These are phyloP conservation scores for Zygosaccharomyces bisporus DNA, from an alignment of 805 yeast species.

Conservation along the genomic window DNA sequence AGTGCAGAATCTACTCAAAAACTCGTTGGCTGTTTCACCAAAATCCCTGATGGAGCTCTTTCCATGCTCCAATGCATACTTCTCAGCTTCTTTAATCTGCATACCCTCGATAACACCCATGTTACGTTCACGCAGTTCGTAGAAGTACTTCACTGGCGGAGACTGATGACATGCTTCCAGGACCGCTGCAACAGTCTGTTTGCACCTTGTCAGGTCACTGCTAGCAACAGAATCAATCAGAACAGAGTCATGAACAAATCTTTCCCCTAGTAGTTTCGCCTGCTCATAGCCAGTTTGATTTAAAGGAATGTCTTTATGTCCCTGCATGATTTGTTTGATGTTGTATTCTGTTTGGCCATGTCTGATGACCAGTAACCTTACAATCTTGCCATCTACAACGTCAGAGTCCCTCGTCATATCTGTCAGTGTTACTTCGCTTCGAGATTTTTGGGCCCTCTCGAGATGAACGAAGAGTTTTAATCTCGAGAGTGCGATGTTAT, in stretches of 20 bases:
- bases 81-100: constrained; percentile 59
- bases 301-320: constrained; percentile 64
- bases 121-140: constrained; percentile 59
- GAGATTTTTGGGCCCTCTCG: too few relatives aligned
- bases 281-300: constrained; percentile 61
- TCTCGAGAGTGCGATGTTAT: neutral
- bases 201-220: constrained; percentile 51
- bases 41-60: constrained; percentile 50
- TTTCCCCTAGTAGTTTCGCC: constrained; percentile 50
- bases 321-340: constrained; percentile 65
- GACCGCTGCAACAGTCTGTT: constrained; percentile 52
- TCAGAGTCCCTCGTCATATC: neutral
- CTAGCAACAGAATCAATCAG: constrained; percentile 38
- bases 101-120: constrained; percentile 83
- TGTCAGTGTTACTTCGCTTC: neutral
- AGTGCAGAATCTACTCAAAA: constrained; percentile 46
- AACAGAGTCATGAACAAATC: constrained; percentile 32
- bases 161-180: constrained; percentile 23
- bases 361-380: constrained; percentile 61
- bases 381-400: constrained; percentile 36
- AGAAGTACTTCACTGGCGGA: constrained; percentile 35
- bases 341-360: constrained; percentile 86
- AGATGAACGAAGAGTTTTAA: too few relatives aligned
- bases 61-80: constrained; percentile 51
- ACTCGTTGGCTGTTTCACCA: constrained; percentile 55